Evolutionary conservation across 441 rosid species (phyloP), one percentile per base, ranked within the genome.

Genomic region (Rhodomyrtus psidioides): DNA sequence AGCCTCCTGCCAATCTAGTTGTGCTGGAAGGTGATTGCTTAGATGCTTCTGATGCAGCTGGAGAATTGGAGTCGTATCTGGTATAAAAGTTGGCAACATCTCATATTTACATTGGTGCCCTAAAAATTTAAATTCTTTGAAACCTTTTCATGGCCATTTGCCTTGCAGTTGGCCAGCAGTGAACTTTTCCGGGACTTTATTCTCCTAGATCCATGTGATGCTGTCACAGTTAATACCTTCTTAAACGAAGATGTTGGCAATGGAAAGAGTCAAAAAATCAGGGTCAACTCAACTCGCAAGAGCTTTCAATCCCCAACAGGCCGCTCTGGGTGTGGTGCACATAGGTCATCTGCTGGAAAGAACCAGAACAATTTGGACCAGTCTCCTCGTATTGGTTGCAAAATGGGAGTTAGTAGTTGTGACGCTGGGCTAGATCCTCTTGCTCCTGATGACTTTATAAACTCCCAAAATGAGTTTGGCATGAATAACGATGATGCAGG

Each of bases 21-120:
- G 99, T 96, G 82, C 93, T 95, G 83, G 97, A 96, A 92, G 98
- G 97, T 62, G 99, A 95, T 87, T 95, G 96, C 90, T 91, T 95
- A 57, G 97, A 95, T 88, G 85, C 91, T 89, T 75, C 90, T 84
- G 96, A 95, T 84, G 96, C 94, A 84, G 93, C 92, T 59, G 94
- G 95, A 62, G 97, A 95, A 87, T 75, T 95, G 86, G 98, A 95
- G 88, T 95, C 97, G 14, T 96, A 95, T 90, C 96, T 96, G 98
- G 99, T 96, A 95, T 83, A 59, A 46, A 82, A n/a, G 74, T 82
- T 83, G 27, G 79, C 87, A 49, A 87, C 59, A 16, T 30, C 55
- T 84, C 42, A 53, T 86, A 55, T 59, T 59, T 30, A 16, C 56
- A 34, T 88, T 86, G 65, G 59, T 85, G 57, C 79, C 27, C 70